phyloP scores from a whole-genome alignment of 2,329 filamentous ascomycete species.

The Calonectria pteridis region DNA sequence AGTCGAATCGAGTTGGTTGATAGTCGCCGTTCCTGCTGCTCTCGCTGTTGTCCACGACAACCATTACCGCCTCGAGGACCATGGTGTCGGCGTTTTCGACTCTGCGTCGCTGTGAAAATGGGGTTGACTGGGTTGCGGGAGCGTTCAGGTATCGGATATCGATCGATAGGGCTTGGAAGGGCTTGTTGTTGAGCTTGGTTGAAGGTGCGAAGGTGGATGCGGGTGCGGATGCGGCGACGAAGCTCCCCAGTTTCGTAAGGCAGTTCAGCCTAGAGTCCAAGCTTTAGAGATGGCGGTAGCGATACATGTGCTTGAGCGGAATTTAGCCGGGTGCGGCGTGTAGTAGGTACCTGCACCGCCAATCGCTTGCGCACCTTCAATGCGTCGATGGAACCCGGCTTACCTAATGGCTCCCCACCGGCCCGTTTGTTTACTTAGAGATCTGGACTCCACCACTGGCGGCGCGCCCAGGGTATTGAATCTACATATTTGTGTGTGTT shows the following conservation, averaged over 20 bases:
- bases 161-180: not conserved
- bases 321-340: not conserved
- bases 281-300: slow-evolving; percentile 36
- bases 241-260: slow-evolving; percentile 56
- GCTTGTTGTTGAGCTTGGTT: slow-evolving; percentile 39
- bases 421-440: slow-evolving; percentile 47
- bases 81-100: slow-evolving; percentile 72
- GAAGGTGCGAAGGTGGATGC: slow-evolving; percentile 41
- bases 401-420: slow-evolving; percentile 40
- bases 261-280: slow-evolving; percentile 58
- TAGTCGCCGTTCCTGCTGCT: slow-evolving; percentile 96
- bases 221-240: slow-evolving; percentile 33
- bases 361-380: slow-evolving; percentile 25
- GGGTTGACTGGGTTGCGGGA: not conserved
- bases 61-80: slow-evolving; percentile 99
- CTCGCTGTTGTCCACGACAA: slow-evolving; percentile 99
- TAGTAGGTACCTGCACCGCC: slow-evolving; percentile 35
- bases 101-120: slow-evolving; percentile 21
- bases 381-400: slow-evolving; percentile 41
- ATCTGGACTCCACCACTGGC: slow-evolving; percentile 36
- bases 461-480: slow-evolving; percentile 39
- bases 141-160: slow-evolving; percentile 17
- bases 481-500: slow-evolving; percentile 27
- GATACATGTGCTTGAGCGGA: slow-evolving; percentile 29
- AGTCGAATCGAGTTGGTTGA: slow-evolving; percentile 93